A percentile compares a stretch with the other conserved stretches of the same genome.
phyloP scores from a whole-genome alignment of 345 rosid species.

The Populus deltoides region DNA sequence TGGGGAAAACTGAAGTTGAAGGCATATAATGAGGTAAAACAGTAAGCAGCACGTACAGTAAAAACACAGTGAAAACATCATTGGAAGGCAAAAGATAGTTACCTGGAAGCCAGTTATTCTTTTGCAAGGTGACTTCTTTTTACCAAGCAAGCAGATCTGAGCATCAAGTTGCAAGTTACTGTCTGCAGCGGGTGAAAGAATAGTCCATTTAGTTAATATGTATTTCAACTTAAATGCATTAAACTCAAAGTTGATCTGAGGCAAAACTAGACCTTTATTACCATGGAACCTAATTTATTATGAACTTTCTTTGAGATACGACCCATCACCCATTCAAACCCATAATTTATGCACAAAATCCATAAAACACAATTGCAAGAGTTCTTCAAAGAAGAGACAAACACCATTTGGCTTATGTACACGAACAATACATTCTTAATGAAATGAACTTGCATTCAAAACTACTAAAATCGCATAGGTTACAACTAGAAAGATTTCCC shows the following conservation, averaged over 20 bases:
- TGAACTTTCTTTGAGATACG: background rate
- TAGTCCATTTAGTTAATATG: background rate
- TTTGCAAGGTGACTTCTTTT: constrained; percentile 61
- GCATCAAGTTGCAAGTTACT: constrained; percentile 43
- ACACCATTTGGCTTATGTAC: background rate
- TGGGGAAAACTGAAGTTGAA: constrained; percentile 47
- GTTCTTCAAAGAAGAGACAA: background rate
- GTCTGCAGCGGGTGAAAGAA: constrained; percentile 35
- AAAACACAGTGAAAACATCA: background rate
- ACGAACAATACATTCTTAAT: background rate
- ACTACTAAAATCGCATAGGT: background rate
- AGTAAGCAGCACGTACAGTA: background rate
- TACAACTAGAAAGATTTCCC: background rate
- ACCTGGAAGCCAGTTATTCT: constrained; percentile 79
- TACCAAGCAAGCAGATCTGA: constrained; percentile 53
- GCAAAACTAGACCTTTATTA: background rate
- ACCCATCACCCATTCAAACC: background rate
- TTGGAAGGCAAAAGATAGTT: background rate
- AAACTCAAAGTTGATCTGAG: background rate
- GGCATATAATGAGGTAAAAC: constrained; percentile 2
- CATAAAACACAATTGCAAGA: background rate
- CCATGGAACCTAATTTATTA: background rate
- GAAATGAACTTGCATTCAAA: background rate
- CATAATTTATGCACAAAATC: background rate
- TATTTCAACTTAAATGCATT: background rate